Percentiles rank a stretch among this genome's conserved stretches.
Evolutionary conservation across 345 rosid genomes (phyloP).

Genomic region (Melaleuca alternifolia): DNA sequence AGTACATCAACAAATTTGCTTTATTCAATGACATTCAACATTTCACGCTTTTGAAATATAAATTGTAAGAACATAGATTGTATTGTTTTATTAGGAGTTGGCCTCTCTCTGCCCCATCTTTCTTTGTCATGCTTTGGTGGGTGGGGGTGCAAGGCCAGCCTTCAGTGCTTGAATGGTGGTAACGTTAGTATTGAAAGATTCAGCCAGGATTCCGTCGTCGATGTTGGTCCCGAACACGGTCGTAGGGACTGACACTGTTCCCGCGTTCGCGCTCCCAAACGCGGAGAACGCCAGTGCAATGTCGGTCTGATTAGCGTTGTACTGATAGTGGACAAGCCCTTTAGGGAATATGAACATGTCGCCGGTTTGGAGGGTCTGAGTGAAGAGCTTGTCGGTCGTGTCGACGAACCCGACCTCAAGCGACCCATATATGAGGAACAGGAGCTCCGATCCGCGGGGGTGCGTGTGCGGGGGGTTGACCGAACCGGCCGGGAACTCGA

Average conservation of each 20-base stretch:
- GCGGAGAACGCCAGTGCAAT: constrained; percentile 6
- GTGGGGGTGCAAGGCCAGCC: too few relatives aligned
- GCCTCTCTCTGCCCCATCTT: too few relatives aligned
- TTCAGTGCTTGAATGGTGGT: neutral
- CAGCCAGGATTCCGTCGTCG: constrained; percentile 10
- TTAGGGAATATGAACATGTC: constrained; percentile 17
- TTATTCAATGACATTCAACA: too few relatives aligned
- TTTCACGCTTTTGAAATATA: too few relatives aligned
- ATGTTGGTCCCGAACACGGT: constrained; percentile 5
- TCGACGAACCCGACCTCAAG: constrained; percentile 17
- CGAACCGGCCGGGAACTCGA: constrained; percentile 4
- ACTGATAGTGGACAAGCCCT: constrained; percentile 15
- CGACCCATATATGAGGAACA: neutral
- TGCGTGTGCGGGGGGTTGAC: constrained; percentile 15
- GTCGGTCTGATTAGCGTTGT: neutral
- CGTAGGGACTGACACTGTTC: constrained; percentile 11
- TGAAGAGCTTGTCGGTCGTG: constrained; percentile 12
- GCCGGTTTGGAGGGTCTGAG: constrained; percentile 4
- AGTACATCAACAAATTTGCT: too few relatives aligned
- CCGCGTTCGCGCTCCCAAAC: constrained; percentile 16
- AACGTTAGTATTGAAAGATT: constrained; percentile 11
- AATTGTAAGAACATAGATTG: too few relatives aligned
- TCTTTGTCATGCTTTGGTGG: too few relatives aligned
- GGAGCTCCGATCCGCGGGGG: constrained; percentile 13
- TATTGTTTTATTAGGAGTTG: too few relatives aligned